Conservation (phyloP, 805 yeast genomes). For the Candida parachauliodes region DNA sequence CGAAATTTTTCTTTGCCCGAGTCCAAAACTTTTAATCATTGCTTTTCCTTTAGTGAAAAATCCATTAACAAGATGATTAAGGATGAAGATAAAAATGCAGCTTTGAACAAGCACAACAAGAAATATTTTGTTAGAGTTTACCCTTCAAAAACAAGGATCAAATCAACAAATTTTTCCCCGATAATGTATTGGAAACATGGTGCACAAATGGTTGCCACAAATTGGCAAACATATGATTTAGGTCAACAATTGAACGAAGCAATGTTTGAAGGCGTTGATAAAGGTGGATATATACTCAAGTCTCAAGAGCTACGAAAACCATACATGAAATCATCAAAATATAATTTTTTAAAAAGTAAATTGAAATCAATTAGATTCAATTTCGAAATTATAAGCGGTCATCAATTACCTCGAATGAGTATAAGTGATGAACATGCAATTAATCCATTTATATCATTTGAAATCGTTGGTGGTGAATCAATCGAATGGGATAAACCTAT, state of each 20-base stretch:
- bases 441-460: slow-evolving; percentile 63
- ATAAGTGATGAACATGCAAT: slow-evolving; percentile 44
- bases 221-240: slow-evolving; percentile 90
- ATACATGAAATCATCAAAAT: slow-evolving; percentile 20
- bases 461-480: slow-evolving; percentile 46
- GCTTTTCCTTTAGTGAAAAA: slow-evolving; percentile 84
- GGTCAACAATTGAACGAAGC: slow-evolving; percentile 90
- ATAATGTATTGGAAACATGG: slow-evolving; percentile 79
- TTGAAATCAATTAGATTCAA: slow-evolving; percentile 14
- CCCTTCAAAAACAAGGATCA: slow-evolving; percentile 76
- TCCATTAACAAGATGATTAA: slow-evolving; percentile 58
- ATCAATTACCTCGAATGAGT: slow-evolving; percentile 72
- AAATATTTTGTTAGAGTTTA: slow-evolving; percentile 76
- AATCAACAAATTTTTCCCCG: slow-evolving; percentile 81
- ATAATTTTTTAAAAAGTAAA: slow-evolving; percentile 3
- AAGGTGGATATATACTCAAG: slow-evolving; percentile 76
- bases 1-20: slow-evolving; percentile 82
- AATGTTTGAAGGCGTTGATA: slow-evolving; percentile 58
- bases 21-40: slow-evolving; percentile 74
- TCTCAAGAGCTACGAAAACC: slow-evolving; percentile 49
- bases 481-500: slow-evolving; percentile 23
- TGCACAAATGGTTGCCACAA: slow-evolving; percentile 91
- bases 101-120: slow-evolving; percentile 74
- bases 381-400: slow-evolving; percentile 67
- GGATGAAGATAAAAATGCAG: slow-evolving; percentile 50